Evolutionary conservation across 1,284 basidiomycete genomes (phyloP).

Genomic region (Pulchroboletus neoregius): DNA sequence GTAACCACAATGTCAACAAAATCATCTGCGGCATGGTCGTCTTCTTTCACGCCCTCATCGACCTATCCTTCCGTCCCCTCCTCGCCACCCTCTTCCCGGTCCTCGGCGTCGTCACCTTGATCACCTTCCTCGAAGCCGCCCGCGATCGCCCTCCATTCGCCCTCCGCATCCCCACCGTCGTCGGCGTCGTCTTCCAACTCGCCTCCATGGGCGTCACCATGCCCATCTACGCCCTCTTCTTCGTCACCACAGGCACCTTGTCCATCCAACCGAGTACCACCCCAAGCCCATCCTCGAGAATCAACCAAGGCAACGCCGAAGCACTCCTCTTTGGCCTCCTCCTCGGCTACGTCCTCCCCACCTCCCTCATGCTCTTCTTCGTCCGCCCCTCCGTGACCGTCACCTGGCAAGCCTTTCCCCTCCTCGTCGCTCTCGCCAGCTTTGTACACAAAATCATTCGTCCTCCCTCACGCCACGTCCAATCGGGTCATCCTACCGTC

Average conservation of each 20-base stretch:
- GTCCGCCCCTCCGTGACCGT: slow-evolving; percentile 37
- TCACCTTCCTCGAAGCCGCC: slow-evolving; percentile 25
- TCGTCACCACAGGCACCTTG: slow-evolving; percentile 36
- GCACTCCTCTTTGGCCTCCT: slow-evolving; percentile 41
- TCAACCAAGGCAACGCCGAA: slow-evolving; percentile 39
- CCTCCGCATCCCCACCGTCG: slow-evolving; percentile 15
- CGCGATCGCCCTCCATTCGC: slow-evolving; percentile 14
- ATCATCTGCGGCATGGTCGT: slow-evolving; percentile 38
- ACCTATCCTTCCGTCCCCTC: slow-evolving; percentile 26
- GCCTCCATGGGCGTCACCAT: slow-evolving; percentile 37
- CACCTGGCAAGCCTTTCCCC: slow-evolving; percentile 46
- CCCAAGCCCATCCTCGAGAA: neutral
- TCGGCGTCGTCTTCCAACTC: slow-evolving; percentile 30
- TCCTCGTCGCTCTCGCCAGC: slow-evolving; percentile 32
- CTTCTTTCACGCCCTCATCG: slow-evolving; percentile 39
- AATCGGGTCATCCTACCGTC: slow-evolving; percentile 37
- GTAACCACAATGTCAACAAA: slow-evolving; percentile 28
- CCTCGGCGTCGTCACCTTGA: slow-evolving; percentile 8
- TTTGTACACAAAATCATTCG: slow-evolving; percentile 23
- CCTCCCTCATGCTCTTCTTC: slow-evolving; percentile 34
- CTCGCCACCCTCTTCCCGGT: slow-evolving; percentile 31
- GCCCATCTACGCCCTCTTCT: slow-evolving; percentile 42
- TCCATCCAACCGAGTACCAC: slow-evolving; percentile 1
- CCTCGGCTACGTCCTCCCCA: slow-evolving; percentile 38
- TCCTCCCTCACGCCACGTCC: slow-evolving; percentile 19